Base-by-base conservation (phyloP, 352 stramenopile species). In the Globisporangium nodosum region DNA sequence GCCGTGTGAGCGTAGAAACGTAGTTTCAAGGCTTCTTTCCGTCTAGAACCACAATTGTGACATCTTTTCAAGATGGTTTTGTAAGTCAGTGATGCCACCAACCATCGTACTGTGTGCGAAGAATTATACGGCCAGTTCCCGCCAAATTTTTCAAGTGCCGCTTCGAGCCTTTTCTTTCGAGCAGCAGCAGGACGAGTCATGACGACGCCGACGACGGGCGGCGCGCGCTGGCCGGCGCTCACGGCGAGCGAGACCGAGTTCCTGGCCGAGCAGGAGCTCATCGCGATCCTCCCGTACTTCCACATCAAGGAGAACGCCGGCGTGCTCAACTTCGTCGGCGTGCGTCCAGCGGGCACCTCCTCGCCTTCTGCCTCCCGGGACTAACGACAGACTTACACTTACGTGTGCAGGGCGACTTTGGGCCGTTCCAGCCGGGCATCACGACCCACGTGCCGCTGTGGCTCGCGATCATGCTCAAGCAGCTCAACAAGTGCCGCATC, bases 381-480 rank as follows among this genome's bases (percentile, higher is more conserved):
- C 24, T 27, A 27, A 1, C 24, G 24, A 1, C 24, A 27, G 24
- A 27, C 24, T 27, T 27, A 27, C 24, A 27, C 24, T 27, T 27
- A 3, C 52, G 42, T n/a, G 42, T 52, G 16, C 49, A 88, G 81
- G 87, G 87, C 20, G 78, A 92, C 57, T 96, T 92, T 55, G 87
- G 87, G n/a, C 87, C 87, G 35, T 96, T 96, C 58, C 78, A 93
- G 60, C 80, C 86, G 6, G 84, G 87, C 15, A 94, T 92, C 49
- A 88, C 74, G 40, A 85, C 78, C 55, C 73, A 90, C 39, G 87
- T 96, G 46, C 86, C 87, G 45, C 64, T 96, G 20, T 96, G 87
- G 87, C 81, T 96, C n/a, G 87, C 87, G 35, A 77, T 96, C 20
- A 87, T 90, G 76, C 83, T 96, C 37, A 91, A 92, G 48, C 81